Conservation (phyloP, 2,329 filamentous ascomycete species). For the Penicillium occitanis region DNA sequence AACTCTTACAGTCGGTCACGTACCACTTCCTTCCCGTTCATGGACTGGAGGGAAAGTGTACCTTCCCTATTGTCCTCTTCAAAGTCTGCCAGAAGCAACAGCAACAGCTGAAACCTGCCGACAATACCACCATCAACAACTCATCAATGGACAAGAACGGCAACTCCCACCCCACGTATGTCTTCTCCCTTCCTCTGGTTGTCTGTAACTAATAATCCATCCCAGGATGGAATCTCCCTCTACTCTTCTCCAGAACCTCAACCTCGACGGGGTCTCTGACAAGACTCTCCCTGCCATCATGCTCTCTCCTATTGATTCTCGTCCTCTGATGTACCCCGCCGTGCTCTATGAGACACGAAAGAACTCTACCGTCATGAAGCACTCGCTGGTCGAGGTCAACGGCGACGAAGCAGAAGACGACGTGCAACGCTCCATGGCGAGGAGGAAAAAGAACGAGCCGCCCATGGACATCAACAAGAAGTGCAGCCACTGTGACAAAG, state of each 20-base stretch:
- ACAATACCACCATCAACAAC: slow-evolving; percentile 1
- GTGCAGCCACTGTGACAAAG: slow-evolving; percentile 81
- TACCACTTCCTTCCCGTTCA: slow-evolving; percentile 6
- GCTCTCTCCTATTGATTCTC: slow-evolving; percentile 71
- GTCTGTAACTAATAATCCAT: background rate
- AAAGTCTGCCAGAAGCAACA: slow-evolving; percentile 14
- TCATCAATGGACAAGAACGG: slow-evolving; percentile 48
- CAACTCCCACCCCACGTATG: slow-evolving; percentile 59
- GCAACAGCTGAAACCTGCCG: background rate
- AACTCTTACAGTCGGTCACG: slow-evolving; percentile 15
- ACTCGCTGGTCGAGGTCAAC: slow-evolving; percentile 37
- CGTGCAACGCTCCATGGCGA: slow-evolving; percentile 89
- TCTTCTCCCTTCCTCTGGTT: slow-evolving; percentile 48
- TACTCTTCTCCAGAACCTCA: slow-evolving; percentile 62
- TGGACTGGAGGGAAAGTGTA: slow-evolving; percentile 16
- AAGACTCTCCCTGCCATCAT: slow-evolving; percentile 83
- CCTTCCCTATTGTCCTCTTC: slow-evolving; percentile 15
- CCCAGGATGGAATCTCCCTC: slow-evolving; percentile 65
- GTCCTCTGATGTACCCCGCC: slow-evolving; percentile 69
- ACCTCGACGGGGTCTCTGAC: slow-evolving; percentile 69
- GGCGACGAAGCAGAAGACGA: slow-evolving; percentile 68
- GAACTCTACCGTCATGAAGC: slow-evolving; percentile 51
- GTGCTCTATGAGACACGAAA: slow-evolving; percentile 58
- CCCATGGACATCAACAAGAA: slow-evolving; percentile 80
- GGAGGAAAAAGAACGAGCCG: slow-evolving; percentile 87